Conservation (phyloP, 768 basidiomycete genomes). For the Mycena indigotica region DNA sequence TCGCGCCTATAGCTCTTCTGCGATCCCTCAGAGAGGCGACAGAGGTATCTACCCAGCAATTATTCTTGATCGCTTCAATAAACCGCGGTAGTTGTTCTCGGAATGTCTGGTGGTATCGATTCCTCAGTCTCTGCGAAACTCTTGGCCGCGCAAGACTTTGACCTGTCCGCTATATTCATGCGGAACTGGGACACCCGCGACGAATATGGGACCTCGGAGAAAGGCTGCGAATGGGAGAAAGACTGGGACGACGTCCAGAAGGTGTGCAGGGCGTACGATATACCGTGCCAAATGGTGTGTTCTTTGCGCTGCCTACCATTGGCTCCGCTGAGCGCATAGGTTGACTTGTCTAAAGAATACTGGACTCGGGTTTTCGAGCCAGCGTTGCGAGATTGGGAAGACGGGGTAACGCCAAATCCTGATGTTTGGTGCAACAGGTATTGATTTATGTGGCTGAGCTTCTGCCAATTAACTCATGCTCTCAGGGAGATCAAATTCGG, state of each 20-base stretch:
- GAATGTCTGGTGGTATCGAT: conserved; percentile 96
- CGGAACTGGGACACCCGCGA: conserved; percentile 93
- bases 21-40: background rate
- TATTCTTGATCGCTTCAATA: background rate
- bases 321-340: conserved; percentile 39
- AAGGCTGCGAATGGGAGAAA: conserved; percentile 94
- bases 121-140: conserved; percentile 87
- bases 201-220: conserved; percentile 67
- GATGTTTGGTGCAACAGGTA: conserved; percentile 92
- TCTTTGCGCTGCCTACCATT: background rate
- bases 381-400: conserved; percentile 73
- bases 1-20: conserved; percentile 1
- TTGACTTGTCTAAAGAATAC: conserved; percentile 89
- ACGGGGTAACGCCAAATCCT: conserved; percentile 86
- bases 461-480: background rate
- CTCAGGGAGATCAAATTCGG: conserved; percentile 92
- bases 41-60: background rate
- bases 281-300: conserved; percentile 72
- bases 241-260: conserved; percentile 90
- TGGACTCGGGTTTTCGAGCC: conserved; percentile 93
- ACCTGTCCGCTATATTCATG: conserved; percentile 91
- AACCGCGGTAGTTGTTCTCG: conserved; percentile 69
- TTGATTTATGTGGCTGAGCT: conserved; percentile 6
- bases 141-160: conserved; percentile 73
- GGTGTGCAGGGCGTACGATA: conserved; percentile 72